Conservation (phyloP, 257 asterid genomes). For the Rehmannia glutinosa region DNA sequence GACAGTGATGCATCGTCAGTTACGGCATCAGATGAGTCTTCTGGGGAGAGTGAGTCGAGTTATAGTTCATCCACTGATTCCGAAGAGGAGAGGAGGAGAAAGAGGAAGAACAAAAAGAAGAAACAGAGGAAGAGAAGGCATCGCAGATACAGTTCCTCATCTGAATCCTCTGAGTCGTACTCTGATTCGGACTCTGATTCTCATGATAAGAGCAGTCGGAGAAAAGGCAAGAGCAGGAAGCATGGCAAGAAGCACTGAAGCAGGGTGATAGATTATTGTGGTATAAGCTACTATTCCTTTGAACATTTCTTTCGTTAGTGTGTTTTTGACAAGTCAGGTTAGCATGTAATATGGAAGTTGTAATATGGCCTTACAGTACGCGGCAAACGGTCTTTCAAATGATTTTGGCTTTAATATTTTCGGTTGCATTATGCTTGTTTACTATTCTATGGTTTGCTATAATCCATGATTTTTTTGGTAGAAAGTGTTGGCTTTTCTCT, state of each 20-base stretch:
- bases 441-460: not conserved
- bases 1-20: conserved; percentile 61
- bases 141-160: conserved; percentile 54
- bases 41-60: conserved; percentile 69
- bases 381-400: not conserved
- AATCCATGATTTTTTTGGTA: not conserved
- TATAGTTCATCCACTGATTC: conserved; percentile 70
- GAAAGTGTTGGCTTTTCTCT: not conserved
- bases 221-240: conserved; percentile 63
- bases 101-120: conserved; percentile 64
- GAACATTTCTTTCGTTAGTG: not conserved
- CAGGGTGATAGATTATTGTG: not conserved
- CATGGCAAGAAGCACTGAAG: conserved; percentile 34
- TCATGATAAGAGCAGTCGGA: conserved; percentile 62
- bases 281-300: not conserved
- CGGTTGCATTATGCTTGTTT: not conserved
- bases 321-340: conserved; percentile 1
- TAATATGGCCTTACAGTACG: not conserved
- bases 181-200: conserved; percentile 88
- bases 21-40: conserved; percentile 64
- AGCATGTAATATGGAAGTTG: not conserved
- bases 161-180: conserved; percentile 72
- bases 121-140: conserved; percentile 59
- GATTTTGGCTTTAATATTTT: not conserved
- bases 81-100: conserved; percentile 90